Evolutionary conservation across 371 early-diverging fungal species (phyloP).

Genomic region (Actinomortierella wolfii): DNA sequence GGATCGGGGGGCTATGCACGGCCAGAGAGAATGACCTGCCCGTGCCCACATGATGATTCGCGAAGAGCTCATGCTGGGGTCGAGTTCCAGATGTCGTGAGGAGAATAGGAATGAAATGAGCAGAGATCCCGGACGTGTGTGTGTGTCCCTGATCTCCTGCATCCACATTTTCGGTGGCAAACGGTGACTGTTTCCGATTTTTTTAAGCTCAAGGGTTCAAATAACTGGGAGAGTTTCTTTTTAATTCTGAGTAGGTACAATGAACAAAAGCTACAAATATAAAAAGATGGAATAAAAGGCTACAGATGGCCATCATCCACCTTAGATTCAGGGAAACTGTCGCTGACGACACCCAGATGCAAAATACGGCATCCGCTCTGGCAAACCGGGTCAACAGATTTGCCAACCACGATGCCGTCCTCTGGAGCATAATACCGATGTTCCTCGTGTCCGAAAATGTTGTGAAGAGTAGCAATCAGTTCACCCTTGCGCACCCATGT

Average conservation of each 20-base stretch:
- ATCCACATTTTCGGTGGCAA: too few relatives aligned
- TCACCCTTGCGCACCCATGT: slow-evolving; percentile 87
- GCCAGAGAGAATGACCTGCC: too few relatives aligned
- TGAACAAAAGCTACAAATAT: not conserved
- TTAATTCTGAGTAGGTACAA: not conserved
- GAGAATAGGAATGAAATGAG: too few relatives aligned
- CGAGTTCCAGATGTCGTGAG: too few relatives aligned
- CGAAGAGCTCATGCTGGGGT: too few relatives aligned
- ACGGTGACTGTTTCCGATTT: too few relatives aligned
- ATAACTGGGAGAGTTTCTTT: too few relatives aligned
- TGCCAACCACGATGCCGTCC: slow-evolving; percentile 76
- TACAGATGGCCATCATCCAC: slow-evolving; percentile 62
- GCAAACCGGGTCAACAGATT: slow-evolving; percentile 77
- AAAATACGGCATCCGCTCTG: slow-evolving; percentile 80
- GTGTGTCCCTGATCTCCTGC: too few relatives aligned
- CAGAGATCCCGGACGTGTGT: too few relatives aligned
- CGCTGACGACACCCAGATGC: slow-evolving; percentile 79
- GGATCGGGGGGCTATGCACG: too few relatives aligned
- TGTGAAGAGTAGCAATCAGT: slow-evolving; percentile 87
- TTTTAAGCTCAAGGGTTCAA: too few relatives aligned
- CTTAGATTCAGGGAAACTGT: slow-evolving; percentile 52
- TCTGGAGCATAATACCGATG: slow-evolving; percentile 89
- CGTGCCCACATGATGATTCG: too few relatives aligned
- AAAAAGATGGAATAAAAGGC: slow-evolving; percentile 4
- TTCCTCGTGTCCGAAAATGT: slow-evolving; percentile 91